phyloP scores from a whole-genome alignment of 768 basidiomycete species.

The Trametes cubensis region DNA sequence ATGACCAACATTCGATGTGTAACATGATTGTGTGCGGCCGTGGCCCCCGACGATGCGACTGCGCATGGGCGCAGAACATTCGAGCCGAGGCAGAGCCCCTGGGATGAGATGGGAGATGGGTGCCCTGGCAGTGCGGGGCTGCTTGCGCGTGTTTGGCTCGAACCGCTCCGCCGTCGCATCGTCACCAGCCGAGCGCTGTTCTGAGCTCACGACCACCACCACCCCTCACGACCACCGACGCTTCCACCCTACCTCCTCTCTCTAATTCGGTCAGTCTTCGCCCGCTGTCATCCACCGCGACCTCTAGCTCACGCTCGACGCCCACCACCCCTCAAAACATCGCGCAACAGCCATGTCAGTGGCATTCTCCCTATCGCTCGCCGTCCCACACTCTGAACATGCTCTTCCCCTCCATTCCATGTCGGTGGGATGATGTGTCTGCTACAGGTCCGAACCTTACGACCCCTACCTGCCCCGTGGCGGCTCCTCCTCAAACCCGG shows the following conservation, averaged over 20 bases:
- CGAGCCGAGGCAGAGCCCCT: background rate
- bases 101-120: background rate
- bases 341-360: slow-evolving; percentile 28
- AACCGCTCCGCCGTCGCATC: slow-evolving; percentile 19
- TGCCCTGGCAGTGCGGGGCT: slow-evolving; percentile 22
- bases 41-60: background rate
- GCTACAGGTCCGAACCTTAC: slow-evolving; percentile 90
- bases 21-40: background rate
- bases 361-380: slow-evolving; percentile 17
- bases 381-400: slow-evolving; percentile 13
- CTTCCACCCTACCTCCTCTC: slow-evolving; percentile 18
- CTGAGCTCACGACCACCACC: slow-evolving; percentile 21
- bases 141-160: slow-evolving; percentile 26
- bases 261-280: slow-evolving; percentile 23
- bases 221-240: slow-evolving; percentile 24
- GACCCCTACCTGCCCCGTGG: slow-evolving; percentile 96
- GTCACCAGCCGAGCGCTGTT: slow-evolving; percentile 21
- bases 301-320: slow-evolving; percentile 9
- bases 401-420: background rate
- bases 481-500: slow-evolving; percentile 60
- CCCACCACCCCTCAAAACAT: slow-evolving; percentile 2
- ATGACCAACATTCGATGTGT: background rate
- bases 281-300: background rate
- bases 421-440: slow-evolving; percentile 7
- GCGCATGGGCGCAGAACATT: slow-evolving; percentile 2